Base-by-base conservation (phyloP, 768 basidiomycete species). In the Suillus americanus region DNA sequence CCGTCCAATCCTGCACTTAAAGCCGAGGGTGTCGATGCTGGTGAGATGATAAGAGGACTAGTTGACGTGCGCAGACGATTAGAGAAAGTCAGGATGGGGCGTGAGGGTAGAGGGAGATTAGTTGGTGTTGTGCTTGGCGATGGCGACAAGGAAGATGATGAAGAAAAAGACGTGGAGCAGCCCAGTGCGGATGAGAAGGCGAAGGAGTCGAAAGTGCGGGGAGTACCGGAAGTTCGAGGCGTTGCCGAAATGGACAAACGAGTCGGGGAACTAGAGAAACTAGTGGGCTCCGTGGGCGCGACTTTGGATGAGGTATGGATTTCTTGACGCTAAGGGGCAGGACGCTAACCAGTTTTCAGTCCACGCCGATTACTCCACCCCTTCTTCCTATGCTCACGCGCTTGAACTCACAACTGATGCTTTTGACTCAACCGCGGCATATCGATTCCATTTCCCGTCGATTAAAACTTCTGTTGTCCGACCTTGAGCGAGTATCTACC, bases 371-470 rank as follows among this genome's bases (percentile, higher is more conserved):
- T 20, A 90, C 92, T 0, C 83, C 89, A 6, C 92, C 93, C 3
- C 81, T 98, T n/a, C 79, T 97, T 4, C 89, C 93, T 0, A 85
- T 92, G 57, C 83, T 98, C 61, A 85, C 86, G 20, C 87, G 92
- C 51, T 86, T 98, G 51, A 94, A 93, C 71, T 86, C 87, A 25
- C 95, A 97, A 73, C 80, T 99, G 28, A 86, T 89, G 8, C 82
- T 98, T 18, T 87, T 99, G 54, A 93, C 97, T 0, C 95, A 98
- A 79, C 97, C 97, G 0, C 88, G 96, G 18, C 95, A 99, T 72
- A 89, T 99, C 59, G 97, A 99, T 76, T 92, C 94, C 13, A 91
- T 98, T 66, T 96, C 96, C 2, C 87, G 97, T 5, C 89, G 97
- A 5, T 85, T 99, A 66, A 99, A 99, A 72, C 80, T 98, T 9